These are phyloP conservation scores for Adansonia gregorii DNA, from an alignment of 441 rosid genomes.

Conservation along the genomic window DNA sequence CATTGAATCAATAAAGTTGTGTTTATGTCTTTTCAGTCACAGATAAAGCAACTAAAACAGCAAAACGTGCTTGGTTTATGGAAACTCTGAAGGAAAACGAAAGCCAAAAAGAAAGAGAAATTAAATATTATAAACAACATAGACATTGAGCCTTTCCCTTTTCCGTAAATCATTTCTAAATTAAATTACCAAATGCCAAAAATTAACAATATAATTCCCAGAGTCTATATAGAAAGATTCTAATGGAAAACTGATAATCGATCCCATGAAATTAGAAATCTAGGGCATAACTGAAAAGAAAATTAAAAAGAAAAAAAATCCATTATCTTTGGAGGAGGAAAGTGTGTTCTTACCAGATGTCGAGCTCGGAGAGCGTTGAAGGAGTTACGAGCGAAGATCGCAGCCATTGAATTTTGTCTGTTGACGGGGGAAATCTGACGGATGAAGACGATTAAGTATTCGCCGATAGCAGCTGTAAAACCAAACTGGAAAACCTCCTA, in stretches of 20 bases:
- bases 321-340: neutral
- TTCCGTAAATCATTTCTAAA: neutral
- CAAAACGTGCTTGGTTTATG: too few relatives aligned
- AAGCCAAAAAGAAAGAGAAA: neutral
- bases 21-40: neutral
- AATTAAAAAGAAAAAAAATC: neutral
- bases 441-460: slow-evolving; percentile 14
- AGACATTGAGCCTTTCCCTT: neutral
- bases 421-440: neutral
- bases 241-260: neutral
- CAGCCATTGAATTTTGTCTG: slow-evolving; percentile 52
- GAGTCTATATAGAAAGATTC: neutral
- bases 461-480: neutral
- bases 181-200: neutral
- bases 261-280: neutral
- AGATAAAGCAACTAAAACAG: neutral
- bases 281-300: slow-evolving; percentile 8
- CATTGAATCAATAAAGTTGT: neutral
- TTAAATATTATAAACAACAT: neutral
- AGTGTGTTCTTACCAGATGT: slow-evolving; percentile 60
- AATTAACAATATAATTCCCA: neutral
- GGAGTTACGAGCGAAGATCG: slow-evolving; percentile 86
- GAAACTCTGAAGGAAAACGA: too few relatives aligned
- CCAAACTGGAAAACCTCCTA: neutral
- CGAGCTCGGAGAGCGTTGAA: slow-evolving; percentile 73